A percentile compares a stretch with the other conserved stretches of the same genome.
These are phyloP conservation scores for Tinospora cordifolia DNA, from an alignment of 164 flowering plant genomes.

Conservation along the genomic window DNA sequence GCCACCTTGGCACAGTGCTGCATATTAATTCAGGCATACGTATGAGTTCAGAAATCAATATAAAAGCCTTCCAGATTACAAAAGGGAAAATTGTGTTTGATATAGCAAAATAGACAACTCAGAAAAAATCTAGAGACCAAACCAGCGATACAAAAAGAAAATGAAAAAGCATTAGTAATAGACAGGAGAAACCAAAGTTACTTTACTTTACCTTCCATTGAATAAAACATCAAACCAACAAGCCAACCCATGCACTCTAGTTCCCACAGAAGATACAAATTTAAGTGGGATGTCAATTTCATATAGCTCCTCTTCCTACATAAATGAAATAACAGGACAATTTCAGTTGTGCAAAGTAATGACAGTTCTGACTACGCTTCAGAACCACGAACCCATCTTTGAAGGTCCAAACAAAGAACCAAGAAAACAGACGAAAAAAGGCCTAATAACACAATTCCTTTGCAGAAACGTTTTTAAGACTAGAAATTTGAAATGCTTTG, in stretches of 20 bases:
- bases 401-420: background rate
- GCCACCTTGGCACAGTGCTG: constrained; percentile 89
- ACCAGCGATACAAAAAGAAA: background rate
- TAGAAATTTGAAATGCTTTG: background rate
- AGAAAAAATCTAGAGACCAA: background rate
- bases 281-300: constrained; percentile 82
- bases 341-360: background rate
- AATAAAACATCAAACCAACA: constrained; percentile 99
- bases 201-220: constrained; percentile 71
- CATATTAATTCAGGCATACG: constrained; percentile 10
- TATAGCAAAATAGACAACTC: background rate
- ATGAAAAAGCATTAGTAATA: background rate
- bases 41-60: background rate
- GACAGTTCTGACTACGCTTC: background rate
- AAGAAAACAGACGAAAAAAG: background rate
- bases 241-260: constrained; percentile 91
- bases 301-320: constrained; percentile 89
- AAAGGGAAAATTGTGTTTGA: background rate
- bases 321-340: background rate
- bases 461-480: background rate
- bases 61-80: background rate
- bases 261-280: constrained; percentile 68
- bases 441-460: background rate
- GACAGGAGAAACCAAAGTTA: background rate
- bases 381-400: background rate